Evolutionary conservation across 2,329 filamentous ascomycete genomes (phyloP).

Genomic region (Ilyonectria sp.): DNA sequence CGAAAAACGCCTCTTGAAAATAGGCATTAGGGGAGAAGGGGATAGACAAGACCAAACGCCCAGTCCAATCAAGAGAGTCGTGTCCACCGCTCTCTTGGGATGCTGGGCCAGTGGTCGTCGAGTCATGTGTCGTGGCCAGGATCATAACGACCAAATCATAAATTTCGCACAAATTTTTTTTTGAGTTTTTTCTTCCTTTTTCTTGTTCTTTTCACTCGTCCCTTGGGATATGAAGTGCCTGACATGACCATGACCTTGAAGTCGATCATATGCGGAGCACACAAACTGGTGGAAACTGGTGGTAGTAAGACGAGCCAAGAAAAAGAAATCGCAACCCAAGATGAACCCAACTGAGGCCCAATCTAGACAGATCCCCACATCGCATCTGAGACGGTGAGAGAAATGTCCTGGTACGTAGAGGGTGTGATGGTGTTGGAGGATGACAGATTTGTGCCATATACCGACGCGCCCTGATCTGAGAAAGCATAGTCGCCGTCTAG

Average conservation of each 20-base stretch:
- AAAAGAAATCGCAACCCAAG: slow-evolving; percentile 12
- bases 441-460: slow-evolving; percentile 46
- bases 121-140: slow-evolving; percentile 25
- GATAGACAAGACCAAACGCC: slow-evolving; percentile 9
- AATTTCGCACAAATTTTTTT: background rate
- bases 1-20: slow-evolving; percentile 35
- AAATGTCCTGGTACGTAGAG: slow-evolving; percentile 45
- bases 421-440: slow-evolving; percentile 50
- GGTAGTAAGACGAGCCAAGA: slow-evolving; percentile 32
- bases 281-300: slow-evolving; percentile 38
- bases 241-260: slow-evolving; percentile 19
- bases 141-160: slow-evolving; percentile 24
- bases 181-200: slow-evolving; percentile 36
- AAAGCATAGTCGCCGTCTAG: slow-evolving; percentile 46
- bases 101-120: slow-evolving; percentile 19
- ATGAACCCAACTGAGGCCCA: background rate
- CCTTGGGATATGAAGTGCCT: slow-evolving; percentile 33
- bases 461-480: slow-evolving; percentile 44
- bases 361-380: slow-evolving; percentile 39
- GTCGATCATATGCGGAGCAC: slow-evolving; percentile 20
- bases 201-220: slow-evolving; percentile 37
- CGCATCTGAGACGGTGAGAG: slow-evolving; percentile 41
- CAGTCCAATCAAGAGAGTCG: background rate
- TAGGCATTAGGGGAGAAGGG: slow-evolving; percentile 44
- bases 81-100: slow-evolving; percentile 15